Evolutionary conservation across 1,284 basidiomycete genomes (phyloP).

Genomic region (Coniophora puteana): DNA sequence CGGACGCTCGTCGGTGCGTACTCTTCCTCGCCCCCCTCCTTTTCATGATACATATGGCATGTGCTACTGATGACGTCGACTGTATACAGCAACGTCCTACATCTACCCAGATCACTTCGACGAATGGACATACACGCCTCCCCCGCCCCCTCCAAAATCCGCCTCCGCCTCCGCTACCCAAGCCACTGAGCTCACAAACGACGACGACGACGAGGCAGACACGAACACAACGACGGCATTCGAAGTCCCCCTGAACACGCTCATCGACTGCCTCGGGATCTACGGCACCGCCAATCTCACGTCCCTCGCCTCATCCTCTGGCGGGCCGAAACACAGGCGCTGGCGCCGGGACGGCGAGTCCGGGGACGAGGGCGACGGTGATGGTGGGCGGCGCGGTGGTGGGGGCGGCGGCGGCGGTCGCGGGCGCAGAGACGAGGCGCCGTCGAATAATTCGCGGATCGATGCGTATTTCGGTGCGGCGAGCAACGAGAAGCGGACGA

Average conservation of each 20-base stretch:
- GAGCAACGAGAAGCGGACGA: conserved; percentile 62
- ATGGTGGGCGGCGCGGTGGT: conserved; percentile 18
- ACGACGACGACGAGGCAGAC: conserved; percentile 13
- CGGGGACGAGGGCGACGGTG: conserved; percentile 39
- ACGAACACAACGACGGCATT: conserved; percentile 62
- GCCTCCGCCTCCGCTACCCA: conserved; percentile 12
- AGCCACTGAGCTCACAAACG: conserved; percentile 9
- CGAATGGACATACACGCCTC: conserved; percentile 41
- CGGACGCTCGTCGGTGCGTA: conserved; percentile 69
- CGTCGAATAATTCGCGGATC: conserved; percentile 26
- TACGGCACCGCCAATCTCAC: conserved; percentile 76
- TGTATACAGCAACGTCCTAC: conserved; percentile 73
- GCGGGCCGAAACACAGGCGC: conserved; percentile 33
- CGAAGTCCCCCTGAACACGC: conserved; percentile 77
- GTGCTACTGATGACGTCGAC: not conserved
- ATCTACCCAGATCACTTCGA: conserved; percentile 79
- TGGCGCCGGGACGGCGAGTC: conserved; percentile 50
- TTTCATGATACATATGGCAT: not conserved
- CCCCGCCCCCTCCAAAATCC: conserved; percentile 11
- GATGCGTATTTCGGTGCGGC: conserved; percentile 49
- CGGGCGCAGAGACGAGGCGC: conserved; percentile 13
- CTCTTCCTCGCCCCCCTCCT: conserved; percentile 2
- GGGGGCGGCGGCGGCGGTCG: conserved; percentile 10
- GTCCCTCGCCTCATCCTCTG: conserved; percentile 28
- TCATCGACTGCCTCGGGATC: conserved; percentile 89